phyloP scores from a whole-genome alignment of 1,284 basidiomycete species.

The Ceratobasidium theobromae region DNA sequence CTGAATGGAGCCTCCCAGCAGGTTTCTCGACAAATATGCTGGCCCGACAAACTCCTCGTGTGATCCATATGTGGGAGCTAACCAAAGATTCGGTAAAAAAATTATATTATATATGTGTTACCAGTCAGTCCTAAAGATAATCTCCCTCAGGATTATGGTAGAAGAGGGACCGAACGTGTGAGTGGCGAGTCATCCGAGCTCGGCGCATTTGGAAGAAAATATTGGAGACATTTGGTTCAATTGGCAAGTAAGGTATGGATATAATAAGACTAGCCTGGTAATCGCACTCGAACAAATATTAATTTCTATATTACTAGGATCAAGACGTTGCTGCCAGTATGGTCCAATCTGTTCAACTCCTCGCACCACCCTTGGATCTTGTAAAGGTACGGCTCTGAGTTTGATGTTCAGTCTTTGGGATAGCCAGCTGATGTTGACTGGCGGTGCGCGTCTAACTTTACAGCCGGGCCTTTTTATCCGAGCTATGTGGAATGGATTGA shows the following conservation, averaged over 20 bases:
- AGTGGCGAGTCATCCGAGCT: conserved; percentile 8
- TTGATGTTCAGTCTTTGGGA: too few species aligned
- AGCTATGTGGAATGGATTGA: conserved; percentile 7
- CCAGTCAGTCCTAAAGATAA: neutral
- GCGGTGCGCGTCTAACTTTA: neutral
- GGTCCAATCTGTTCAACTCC: neutral
- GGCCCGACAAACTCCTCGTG: conserved; percentile 7
- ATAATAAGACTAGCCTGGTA: neutral
- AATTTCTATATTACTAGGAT: neutral
- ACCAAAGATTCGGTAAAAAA: conserved; percentile 23
- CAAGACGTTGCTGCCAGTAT: neutral
- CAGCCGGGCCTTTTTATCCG: conserved; percentile 19
- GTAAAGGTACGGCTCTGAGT: neutral
- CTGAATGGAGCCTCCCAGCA: neutral
- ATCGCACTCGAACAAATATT: too few species aligned
- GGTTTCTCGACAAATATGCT: conserved; percentile 12
- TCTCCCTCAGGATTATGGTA: conserved; percentile 9
- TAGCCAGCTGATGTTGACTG: neutral
- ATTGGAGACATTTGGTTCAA: conserved; percentile 10
- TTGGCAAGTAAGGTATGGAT: conserved; percentile 6
- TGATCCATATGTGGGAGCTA: conserved; percentile 28
- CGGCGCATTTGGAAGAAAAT: conserved; percentile 14
- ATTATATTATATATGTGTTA: neutral
- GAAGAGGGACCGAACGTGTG: conserved; percentile 7
- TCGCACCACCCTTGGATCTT: conserved; percentile 19